Conservation (phyloP, 805 yeast genomes). For the Suhomyces sp. region DNA sequence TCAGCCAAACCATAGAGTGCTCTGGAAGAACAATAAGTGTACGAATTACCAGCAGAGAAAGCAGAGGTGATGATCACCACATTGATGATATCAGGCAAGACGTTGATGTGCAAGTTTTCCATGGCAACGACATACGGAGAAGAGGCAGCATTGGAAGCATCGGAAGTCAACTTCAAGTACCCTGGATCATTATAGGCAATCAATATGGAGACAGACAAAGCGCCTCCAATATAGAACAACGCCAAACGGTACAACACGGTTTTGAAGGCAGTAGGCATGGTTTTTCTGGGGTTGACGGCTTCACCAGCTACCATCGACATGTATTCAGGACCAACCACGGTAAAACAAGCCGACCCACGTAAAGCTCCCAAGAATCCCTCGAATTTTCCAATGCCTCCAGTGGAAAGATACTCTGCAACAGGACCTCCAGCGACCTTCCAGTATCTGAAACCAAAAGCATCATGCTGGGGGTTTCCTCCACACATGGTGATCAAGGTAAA, state of each 20-base stretch:
- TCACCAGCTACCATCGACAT: constrained; percentile 86
- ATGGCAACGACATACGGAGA: constrained; percentile 52
- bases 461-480: constrained; percentile 78
- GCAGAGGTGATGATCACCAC: constrained; percentile 43
- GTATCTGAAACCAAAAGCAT: constrained; percentile 50
- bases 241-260: constrained; percentile 70
- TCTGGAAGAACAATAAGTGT: constrained; percentile 48
- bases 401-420: constrained; percentile 40
- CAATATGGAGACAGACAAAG: constrained; percentile 75
- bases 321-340: constrained; percentile 86
- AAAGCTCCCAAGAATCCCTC: constrained; percentile 72
- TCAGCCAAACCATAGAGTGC: constrained; percentile 47
- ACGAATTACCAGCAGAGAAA: constrained; percentile 50
- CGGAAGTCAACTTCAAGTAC: constrained; percentile 53
- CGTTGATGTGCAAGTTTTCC: constrained; percentile 45
- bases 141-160: constrained; percentile 56
- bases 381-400: constrained; percentile 62
- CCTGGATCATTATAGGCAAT: constrained; percentile 68
- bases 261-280: constrained; percentile 75
- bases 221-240: constrained; percentile 68
- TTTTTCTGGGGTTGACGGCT: constrained; percentile 65
- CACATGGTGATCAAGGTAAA: constrained; percentile 82
- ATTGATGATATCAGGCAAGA: constrained; percentile 47
- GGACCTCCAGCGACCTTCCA: constrained; percentile 46
- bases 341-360: constrained; percentile 64